Percentiles rank a stretch among this genome's conserved stretches.
Conservation (phyloP, 768 basidiomycete species). For the Aureoboletus auriporus region DNA sequence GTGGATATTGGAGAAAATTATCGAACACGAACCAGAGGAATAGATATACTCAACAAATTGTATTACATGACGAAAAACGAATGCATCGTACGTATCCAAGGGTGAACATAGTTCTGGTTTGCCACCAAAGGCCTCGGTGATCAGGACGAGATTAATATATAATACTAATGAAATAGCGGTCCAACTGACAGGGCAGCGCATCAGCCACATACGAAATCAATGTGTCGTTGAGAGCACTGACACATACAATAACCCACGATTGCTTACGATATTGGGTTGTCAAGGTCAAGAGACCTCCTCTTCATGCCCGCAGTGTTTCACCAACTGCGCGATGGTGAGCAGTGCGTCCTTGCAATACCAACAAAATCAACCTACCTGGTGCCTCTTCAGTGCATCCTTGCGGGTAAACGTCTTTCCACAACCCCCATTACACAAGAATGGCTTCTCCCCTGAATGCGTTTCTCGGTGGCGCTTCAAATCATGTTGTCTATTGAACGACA, state of each 20-base stretch:
- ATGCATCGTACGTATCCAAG: conserved; percentile 27
- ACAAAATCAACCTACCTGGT: conserved; percentile 53
- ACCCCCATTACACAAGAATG: conserved; percentile 77
- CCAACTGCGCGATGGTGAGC: conserved; percentile 45
- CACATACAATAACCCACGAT: conserved; percentile 4
- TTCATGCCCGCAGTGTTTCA: conserved; percentile 73
- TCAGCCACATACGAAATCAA: conserved; percentile 17
- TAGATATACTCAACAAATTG: conserved; percentile 23
- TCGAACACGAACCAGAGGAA: conserved; percentile 29
- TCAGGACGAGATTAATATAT: conserved; percentile 22
- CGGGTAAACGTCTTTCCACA: conserved; percentile 87
- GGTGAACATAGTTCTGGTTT: conserved; percentile 19
- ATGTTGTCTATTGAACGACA: conserved; percentile 84
- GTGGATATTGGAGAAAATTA: conserved; percentile 75
- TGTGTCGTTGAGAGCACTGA: conserved; percentile 12
- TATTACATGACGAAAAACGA: conserved; percentile 23
- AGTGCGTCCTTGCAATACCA: conserved; percentile 3
- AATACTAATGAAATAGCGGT: conserved; percentile 21
- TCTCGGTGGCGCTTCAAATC: conserved; percentile 82
- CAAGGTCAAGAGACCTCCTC: conserved; percentile 40
- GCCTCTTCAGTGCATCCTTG: conserved; percentile 82
- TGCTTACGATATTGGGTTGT: conserved; percentile 18
- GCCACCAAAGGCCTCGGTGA: conserved; percentile 11
- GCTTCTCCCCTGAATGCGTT: conserved; percentile 83
- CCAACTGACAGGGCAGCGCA: conserved; percentile 14